These are phyloP conservation scores for Colletotrichum sp. DNA, from an alignment of 2,329 filamentous ascomycete species.

Conservation along the genomic window DNA sequence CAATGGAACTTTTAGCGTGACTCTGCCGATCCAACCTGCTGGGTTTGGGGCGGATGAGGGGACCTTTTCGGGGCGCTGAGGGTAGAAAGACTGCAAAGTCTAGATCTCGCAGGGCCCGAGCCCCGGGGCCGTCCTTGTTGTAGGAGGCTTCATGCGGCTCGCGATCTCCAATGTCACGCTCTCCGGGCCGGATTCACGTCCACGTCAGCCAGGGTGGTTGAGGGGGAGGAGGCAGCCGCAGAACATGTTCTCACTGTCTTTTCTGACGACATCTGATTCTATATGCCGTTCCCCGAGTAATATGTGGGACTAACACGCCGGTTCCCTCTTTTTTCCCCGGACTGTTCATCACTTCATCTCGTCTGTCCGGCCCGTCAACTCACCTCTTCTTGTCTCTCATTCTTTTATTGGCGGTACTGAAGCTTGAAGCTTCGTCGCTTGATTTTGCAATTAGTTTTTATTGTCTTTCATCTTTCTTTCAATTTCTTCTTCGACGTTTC, in stretches of 20 bases:
- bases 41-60: neutral
- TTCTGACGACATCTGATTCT: neutral
- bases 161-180: neutral
- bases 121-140: neutral
- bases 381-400: neutral
- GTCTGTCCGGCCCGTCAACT: neutral
- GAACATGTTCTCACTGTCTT: neutral
- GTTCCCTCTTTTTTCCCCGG: neutral
- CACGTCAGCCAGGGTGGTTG: neutral
- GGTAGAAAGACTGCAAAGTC: neutral
- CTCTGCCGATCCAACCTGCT: neutral
- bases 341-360: neutral
- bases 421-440: conserved; percentile 6
- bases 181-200: conserved; percentile 3
- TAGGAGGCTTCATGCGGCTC: neutral
- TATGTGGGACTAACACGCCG: neutral
- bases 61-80: neutral
- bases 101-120: neutral
- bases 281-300: neutral
- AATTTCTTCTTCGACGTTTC: neutral
- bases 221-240: neutral
- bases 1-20: neutral
- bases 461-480: neutral
- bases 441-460: neutral
- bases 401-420: neutral